Evolutionary conservation across 2,329 filamentous ascomycete species (phyloP), one percentile per base, ranked within the genome.

Genomic region (Colletotrichum liriopes): DNA sequence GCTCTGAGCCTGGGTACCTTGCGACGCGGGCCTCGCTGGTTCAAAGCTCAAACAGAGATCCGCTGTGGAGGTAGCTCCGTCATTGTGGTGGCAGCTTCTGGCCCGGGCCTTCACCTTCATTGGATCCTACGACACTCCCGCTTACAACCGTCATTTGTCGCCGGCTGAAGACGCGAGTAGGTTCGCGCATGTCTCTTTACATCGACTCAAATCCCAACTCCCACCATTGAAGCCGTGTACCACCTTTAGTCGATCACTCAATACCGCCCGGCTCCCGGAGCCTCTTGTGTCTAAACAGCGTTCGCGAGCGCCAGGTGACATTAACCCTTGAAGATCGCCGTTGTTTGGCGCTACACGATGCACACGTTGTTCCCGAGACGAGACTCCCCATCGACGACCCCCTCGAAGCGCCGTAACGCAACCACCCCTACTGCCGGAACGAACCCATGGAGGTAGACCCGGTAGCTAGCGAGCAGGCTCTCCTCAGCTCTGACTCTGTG

Each of bases 11-110:
- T 45, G 41, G 20, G 29, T 49, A 9, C 26, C 29, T n/a, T 61
- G 41, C 26, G 58, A 61, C 37, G 35, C 58, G 6, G 49, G 61
- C 47, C 14, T 32, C 23, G 35, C 20, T 51, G 23, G 45, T 45
- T 56, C 54, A 32, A 59, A n/a, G 29, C 39, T 35, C 32, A 69
- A 51, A 37, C 60, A 65, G 20, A 65, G 51, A 37, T 69, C 66
- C 51, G 41, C 43, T 59, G 61, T 70, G 67, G 67, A 70, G 60
- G 54, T 9, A 29, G 35, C 54, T 65, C 54, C 61, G 67, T 51
- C 62, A 66, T 70, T 51, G 58, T 54, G 26, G 52, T 37, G 43
- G 52, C 41, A 43, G 45, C 45, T 63, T n/a, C 41, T 59, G 43
- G 47, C 39, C 39, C 39, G 39, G 56, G 32, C 58, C 66, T 47